Percentiles rank a stretch among this genome's conserved stretches.
Evolutionary conservation across 352 stramenopile species (phyloP).

Genomic region (Phytophthora pistaciae): DNA sequence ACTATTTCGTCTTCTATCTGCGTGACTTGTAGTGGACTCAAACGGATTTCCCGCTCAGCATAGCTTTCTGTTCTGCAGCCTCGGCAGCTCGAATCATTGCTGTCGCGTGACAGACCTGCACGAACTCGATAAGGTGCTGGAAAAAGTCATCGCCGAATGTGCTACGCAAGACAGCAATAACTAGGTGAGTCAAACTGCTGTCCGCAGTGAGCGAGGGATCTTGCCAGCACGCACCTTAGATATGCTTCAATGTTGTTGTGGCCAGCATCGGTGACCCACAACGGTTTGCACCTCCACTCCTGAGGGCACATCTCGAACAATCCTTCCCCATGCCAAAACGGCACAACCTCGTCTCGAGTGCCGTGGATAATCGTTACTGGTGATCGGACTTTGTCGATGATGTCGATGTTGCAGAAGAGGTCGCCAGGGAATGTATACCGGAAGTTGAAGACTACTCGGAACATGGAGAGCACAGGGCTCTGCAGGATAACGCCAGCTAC

Average conservation of each 20-base stretch:
- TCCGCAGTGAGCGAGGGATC: neutral
- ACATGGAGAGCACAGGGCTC: conserved; percentile 97
- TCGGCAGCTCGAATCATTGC: conserved; percentile 53
- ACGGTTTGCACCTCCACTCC: conserved; percentile 96
- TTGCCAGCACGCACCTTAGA: conserved; percentile 63
- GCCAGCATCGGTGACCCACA: conserved; percentile 97
- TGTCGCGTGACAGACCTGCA: conserved; percentile 79
- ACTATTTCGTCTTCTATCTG: conserved; percentile 48
- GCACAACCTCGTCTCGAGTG: conserved; percentile 98
- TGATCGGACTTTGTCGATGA: conserved; percentile 90
- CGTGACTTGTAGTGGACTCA: conserved; percentile 28
- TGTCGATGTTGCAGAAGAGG: conserved; percentile 98
- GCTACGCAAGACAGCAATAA: conserved; percentile 28
- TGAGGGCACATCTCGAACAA: conserved; percentile 94
- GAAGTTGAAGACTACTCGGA: conserved; percentile 99
- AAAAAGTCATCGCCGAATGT: conserved; percentile 85
- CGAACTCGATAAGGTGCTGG: conserved; percentile 79
- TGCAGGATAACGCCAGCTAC: conserved; percentile 97
- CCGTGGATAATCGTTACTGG: conserved; percentile 99
- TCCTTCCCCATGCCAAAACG: conserved; percentile 97
- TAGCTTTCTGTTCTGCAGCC: conserved; percentile 41
- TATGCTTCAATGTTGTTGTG: conserved; percentile 99
- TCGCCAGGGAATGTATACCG: conserved; percentile 97
- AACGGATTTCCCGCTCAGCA: conserved; percentile 37
- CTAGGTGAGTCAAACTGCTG: conserved; percentile 14